Conservation (phyloP, 345 rosid species). For the Syzygium aromaticum region DNA sequence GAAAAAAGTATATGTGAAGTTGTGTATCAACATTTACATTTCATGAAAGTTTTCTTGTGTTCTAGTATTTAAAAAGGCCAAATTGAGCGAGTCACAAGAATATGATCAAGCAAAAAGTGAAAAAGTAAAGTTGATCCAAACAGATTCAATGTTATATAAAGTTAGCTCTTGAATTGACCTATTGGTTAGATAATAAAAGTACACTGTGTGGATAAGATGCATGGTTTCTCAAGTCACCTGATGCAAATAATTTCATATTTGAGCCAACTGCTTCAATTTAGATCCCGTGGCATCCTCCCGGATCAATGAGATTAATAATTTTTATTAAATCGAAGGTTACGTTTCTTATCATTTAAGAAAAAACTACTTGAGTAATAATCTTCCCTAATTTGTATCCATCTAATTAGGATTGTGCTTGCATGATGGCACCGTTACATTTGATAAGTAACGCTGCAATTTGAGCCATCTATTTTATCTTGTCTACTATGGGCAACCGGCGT, state of each 20-base stretch:
- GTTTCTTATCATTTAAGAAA: not conserved
- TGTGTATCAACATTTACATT: not conserved
- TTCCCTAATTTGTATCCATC: not conserved
- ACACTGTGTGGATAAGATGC: not conserved
- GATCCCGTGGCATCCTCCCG: not conserved
- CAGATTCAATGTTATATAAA: not conserved
- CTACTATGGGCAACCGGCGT: too few relatives aligned
- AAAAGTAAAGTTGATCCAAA: not conserved
- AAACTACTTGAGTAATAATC: not conserved
- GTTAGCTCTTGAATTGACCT: not conserved
- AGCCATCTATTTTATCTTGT: too few relatives aligned
- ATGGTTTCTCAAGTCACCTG: not conserved
- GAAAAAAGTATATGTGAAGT: not conserved
- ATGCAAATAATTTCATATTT: not conserved
- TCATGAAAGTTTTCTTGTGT: not conserved
- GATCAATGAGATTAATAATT: not conserved
- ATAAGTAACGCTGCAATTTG: too few relatives aligned
- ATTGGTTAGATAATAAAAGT: not conserved
- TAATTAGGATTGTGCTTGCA: too few relatives aligned
- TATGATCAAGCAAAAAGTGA: not conserved
- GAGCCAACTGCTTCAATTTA: not conserved
- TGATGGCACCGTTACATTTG: too few relatives aligned
- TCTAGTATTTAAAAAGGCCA: not conserved
- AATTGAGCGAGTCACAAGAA: not conserved
- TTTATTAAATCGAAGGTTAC: not conserved